Evolutionary conservation across 2,329 filamentous ascomycete species (phyloP), one percentile per base, ranked within the genome.

Genomic region (Colletotrichum caudatum): DNA sequence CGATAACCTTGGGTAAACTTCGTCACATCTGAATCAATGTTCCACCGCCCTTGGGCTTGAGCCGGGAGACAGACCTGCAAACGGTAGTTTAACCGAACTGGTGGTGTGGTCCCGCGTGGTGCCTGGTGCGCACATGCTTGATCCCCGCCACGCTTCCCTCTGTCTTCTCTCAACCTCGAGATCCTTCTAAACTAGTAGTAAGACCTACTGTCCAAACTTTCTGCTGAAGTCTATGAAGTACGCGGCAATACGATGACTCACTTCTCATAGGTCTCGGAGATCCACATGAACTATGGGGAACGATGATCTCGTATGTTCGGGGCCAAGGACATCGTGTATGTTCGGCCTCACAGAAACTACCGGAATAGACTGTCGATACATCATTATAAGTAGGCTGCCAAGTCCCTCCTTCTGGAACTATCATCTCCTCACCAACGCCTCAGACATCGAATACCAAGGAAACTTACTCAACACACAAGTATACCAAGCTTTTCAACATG

Each of bases 151-250:
- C 51, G 39, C 35, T 58, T 44, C 33, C 23, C 11, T 7, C 7
- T 6, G 29, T 20, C 58, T 44, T 26, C 20, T 33, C n/a, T 12
- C 20, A 4, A 48, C 26, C 26, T 2, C 7, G 29, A 62, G 8
- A 29, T 26, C 50, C 51, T 41, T 46, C 66, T n/a, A 3, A 20
- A 46, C 44, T n/a, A n/a, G 16, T 20, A 61, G 64, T 44, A 44
- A 20, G 3, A 59, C 53, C 53, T 59, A 61, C 14, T 53, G 20
- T 68, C 37, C 53, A 69, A 69, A 69, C 66, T 20, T 65, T n/a
- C 7, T 20, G 11, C 39, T 29, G 26, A 69, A 69, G 61, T 65
- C 35, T 65, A 69, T 65, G 53, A 12, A 63, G 18, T 2, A n/a
- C n/a, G 8, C 23, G 26, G n/a, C 16, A n/a, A 37, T 3, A 23